Base-by-base conservation (phyloP, 2,329 filamentous ascomycete species). In the Neofusicoccum umdonicola region DNA sequence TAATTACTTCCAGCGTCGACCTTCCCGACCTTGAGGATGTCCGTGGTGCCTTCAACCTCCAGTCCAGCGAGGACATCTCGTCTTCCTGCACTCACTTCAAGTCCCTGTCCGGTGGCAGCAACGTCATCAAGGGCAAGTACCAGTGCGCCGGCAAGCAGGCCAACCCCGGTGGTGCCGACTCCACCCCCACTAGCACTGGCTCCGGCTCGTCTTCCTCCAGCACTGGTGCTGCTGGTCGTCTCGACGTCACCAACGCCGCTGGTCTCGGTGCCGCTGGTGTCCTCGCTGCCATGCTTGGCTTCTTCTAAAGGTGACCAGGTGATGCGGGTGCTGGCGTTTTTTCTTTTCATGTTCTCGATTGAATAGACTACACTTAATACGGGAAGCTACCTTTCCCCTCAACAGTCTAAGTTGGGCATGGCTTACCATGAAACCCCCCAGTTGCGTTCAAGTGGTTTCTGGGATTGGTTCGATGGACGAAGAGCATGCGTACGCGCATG, bases 1-100 rank as follows among this genome's bases (percentile, higher is more conserved):
- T 80, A 71, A 82, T 72, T 13, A 6, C 22, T 44, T 63, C 1
- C 71, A 96, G 92, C 66, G 88, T 95, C 69, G 75, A 83, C 41
- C 85, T 97, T 62, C 89, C 91, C 66, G 75, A 80, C 17, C 74
- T 84, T 45, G 70, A 74, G 66, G 75, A 78, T 64, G 79, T 83
- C 68, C 74, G 74, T 67, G 82, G 82, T 76, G 79, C 81, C 50
- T 83, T 83, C 78, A 83, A 82, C 78, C 71, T 84, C 62, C 79
- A 81, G 71, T 81, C 80, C 13, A 76, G 77, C 58, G 72, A 72
- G 52, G 74, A 82, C 70, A 73, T 83, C 67, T 70, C 70, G 62
- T 62, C 66, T 22, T 71, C 72, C 41, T 83, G 82, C 76, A 66
- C 67, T 65, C 65, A 71, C 65, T 83, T 82, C 77, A 67, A 80